Evolutionary conservation across 495 filamentous ascomycete genomes (phyloP).

Genomic region (Aspergillus egyptiacus): DNA sequence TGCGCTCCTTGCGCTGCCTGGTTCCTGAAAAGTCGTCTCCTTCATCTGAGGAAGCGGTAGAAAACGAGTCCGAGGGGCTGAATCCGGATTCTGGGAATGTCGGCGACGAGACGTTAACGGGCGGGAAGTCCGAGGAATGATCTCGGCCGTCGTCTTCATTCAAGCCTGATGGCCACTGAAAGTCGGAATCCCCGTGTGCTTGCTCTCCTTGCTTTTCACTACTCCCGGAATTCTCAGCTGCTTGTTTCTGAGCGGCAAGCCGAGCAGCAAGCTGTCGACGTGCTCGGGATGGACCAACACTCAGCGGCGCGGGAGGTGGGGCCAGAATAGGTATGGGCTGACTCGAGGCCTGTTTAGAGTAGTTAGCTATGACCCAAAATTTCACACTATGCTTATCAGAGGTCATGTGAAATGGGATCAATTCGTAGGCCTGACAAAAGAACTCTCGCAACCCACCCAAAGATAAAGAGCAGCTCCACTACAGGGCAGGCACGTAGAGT

Average conservation of each 20-base stretch:
- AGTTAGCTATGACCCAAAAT: background rate
- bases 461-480: conserved; percentile 11
- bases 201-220: conserved; percentile 21
- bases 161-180: conserved; percentile 36
- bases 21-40: conserved; percentile 30
- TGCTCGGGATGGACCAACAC: conserved; percentile 79
- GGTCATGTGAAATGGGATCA: conserved; percentile 2
- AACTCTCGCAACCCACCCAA: conserved; percentile 7
- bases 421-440: background rate
- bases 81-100: conserved; percentile 38
- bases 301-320: conserved; percentile 47
- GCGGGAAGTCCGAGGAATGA: conserved; percentile 29
- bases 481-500: conserved; percentile 14
- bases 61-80: conserved; percentile 40
- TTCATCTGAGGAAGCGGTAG: conserved; percentile 39
- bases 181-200: conserved; percentile 19
- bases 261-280: conserved; percentile 77
- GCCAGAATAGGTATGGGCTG: conserved; percentile 44
- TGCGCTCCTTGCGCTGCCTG: conserved; percentile 33
- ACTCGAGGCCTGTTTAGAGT: conserved; percentile 22
- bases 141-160: conserved; percentile 34
- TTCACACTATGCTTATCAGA: conserved; percentile 19
- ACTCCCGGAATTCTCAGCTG: conserved; percentile 25
- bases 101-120: conserved; percentile 27
- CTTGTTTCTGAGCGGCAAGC: conserved; percentile 70